Evolutionary conservation across 2,329 filamentous ascomycete species (phyloP).

Genomic region (Graphiopsis chlorocephala): DNA sequence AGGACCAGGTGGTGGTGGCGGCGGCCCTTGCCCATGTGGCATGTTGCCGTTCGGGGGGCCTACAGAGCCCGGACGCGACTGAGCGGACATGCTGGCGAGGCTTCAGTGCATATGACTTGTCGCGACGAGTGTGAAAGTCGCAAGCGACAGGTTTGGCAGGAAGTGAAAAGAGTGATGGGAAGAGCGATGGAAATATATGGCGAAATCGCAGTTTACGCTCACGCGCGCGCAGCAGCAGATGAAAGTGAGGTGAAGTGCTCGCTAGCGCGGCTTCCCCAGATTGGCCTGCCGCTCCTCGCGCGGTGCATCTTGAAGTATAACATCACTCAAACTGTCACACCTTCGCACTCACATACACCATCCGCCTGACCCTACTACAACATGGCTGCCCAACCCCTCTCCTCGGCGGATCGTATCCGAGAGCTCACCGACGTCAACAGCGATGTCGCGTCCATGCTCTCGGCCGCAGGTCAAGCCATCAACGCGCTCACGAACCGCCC

Average conservation of each 20-base stretch:
- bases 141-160: not conserved
- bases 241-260: slow-evolving; percentile 8
- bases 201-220: not conserved
- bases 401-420: slow-evolving; percentile 72
- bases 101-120: slow-evolving; percentile 1
- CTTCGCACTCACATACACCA: not conserved
- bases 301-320: not conserved
- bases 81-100: slow-evolving; percentile 15
- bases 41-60: slow-evolving; percentile 39
- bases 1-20: slow-evolving; percentile 43
- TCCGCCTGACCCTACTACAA: not conserved
- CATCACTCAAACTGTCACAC: not conserved
- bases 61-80: slow-evolving; percentile 35
- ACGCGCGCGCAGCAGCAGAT: not conserved
- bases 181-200: not conserved
- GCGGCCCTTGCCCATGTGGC: slow-evolving; percentile 33
- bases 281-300: not conserved
- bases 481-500: slow-evolving; percentile 58
- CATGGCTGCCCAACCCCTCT: slow-evolving; percentile 44
- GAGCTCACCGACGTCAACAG: slow-evolving; percentile 77
- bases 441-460: slow-evolving; percentile 54
- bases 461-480: slow-evolving; percentile 61
- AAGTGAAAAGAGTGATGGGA: not conserved
- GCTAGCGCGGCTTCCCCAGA: slow-evolving; percentile 1
- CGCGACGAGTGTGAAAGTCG: not conserved